Conservation (phyloP, 345 rosid species). For the Pugionium dolabratum region DNA sequence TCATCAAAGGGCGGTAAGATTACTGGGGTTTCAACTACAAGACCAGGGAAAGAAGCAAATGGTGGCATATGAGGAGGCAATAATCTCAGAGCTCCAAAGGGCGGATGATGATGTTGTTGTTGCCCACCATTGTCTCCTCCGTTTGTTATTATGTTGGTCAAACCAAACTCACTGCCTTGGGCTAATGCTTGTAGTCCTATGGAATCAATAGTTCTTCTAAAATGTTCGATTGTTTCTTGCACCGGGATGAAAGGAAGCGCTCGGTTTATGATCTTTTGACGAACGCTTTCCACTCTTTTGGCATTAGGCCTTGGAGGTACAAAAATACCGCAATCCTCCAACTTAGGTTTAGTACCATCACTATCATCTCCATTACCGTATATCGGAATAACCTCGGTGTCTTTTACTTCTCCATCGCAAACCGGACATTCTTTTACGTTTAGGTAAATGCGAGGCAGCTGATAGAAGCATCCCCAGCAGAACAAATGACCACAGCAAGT, state of each 20-base stretch:
- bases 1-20: conserved; percentile 27
- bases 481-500: conserved; percentile 74
- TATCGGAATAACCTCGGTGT: conserved; percentile 54
- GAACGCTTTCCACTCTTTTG: conserved; percentile 51
- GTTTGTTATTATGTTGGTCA: conserved; percentile 28
- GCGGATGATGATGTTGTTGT: conserved; percentile 15
- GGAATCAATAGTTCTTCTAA: conserved; percentile 43
- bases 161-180: conserved; percentile 35
- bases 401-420: conserved; percentile 54
- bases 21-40: conserved; percentile 48
- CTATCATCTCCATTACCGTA: conserved; percentile 50
- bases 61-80: conserved; percentile 42
- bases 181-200: conserved; percentile 37
- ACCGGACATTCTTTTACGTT: conserved; percentile 50
- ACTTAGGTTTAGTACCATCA: conserved; percentile 29
- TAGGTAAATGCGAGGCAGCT: conserved; percentile 46
- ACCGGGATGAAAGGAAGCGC: conserved; percentile 37
- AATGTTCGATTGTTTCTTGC: conserved; percentile 44
- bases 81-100: conserved; percentile 36
- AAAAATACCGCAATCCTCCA: conserved; percentile 41
- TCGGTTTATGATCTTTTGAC: conserved; percentile 49
- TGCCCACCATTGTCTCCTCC: conserved; percentile 18
- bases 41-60: conserved; percentile 44
- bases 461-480: conserved; percentile 73
- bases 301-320: conserved; percentile 62